A percentile compares a stretch with the other conserved stretches of the same genome.
Conservation (phyloP, 2,329 filamentous ascomycete genomes). For the Cytospora piceicola region DNA sequence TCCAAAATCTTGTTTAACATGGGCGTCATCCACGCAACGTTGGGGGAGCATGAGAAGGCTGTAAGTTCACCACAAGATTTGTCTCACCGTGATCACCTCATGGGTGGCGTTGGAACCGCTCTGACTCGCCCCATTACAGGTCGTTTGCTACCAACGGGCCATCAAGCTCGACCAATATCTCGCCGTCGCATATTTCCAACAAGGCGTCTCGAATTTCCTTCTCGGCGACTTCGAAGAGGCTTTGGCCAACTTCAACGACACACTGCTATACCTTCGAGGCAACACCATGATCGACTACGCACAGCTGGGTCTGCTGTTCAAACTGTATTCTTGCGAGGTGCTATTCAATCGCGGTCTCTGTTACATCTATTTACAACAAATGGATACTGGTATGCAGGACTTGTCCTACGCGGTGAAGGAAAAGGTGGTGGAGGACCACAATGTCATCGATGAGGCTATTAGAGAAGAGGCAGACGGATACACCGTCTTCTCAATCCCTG, state of each 20-base stretch:
- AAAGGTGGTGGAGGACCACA: conserved; percentile 94
- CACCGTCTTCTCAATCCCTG: conserved; percentile 97
- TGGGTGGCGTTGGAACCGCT: conserved; percentile 13
- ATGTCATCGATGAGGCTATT: conserved; percentile 98
- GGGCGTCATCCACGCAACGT: conserved; percentile 94
- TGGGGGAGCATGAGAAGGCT: conserved; percentile 94
- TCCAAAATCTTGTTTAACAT: conserved; percentile 99
- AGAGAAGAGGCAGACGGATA: conserved; percentile 93
- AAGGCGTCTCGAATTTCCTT: conserved; percentile 97
- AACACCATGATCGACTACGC: conserved; percentile 99
- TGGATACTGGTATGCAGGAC: conserved; percentile 88
- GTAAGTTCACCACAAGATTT: conserved; percentile 57
- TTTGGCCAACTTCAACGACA: conserved; percentile 98
- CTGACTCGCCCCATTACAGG: conserved; percentile 54
- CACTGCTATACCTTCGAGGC: conserved; percentile 87
- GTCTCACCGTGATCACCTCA: conserved; percentile 8
- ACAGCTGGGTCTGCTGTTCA: conserved; percentile 92
- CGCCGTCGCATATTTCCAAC: conserved; percentile 96
- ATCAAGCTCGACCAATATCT: conserved; percentile 92
- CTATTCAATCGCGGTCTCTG: conserved; percentile 96
- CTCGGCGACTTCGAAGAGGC: conserved; percentile 97
- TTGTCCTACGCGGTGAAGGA: conserved; percentile 89
- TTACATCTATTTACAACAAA: conserved; percentile 95
- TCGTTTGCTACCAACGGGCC: conserved; percentile 92
- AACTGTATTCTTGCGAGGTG: conserved; percentile 95